phyloP scores from a whole-genome alignment of 1,139 yeast genomes.

The Lodderomyces margitis region DNA sequence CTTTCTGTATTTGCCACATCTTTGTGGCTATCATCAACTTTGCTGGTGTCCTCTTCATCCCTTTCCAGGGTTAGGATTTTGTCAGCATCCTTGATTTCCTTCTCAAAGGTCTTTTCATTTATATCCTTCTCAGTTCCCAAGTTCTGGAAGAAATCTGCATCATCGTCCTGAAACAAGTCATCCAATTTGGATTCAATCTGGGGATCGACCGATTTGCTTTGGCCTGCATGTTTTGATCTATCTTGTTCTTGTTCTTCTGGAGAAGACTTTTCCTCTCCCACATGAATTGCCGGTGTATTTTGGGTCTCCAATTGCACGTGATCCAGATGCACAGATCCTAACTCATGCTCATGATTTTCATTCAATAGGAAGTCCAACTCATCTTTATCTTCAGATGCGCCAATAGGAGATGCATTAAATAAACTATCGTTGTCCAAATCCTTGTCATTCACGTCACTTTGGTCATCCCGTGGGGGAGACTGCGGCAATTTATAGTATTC shows the following conservation, averaged over 20 bases:
- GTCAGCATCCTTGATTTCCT: neutral
- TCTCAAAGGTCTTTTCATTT: neutral
- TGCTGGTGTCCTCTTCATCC: too few relatives aligned
- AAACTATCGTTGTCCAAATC: constrained; percentile 5
- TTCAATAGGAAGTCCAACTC: constrained; percentile 3
- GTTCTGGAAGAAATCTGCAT: constrained; percentile 4
- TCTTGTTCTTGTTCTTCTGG: neutral
- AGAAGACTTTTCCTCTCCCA: neutral
- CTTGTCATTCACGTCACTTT: neutral
- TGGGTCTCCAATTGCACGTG: neutral
- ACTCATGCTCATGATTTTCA: neutral
- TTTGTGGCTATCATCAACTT: too few relatives aligned
- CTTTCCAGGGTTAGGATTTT: too few relatives aligned
- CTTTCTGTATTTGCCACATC: too few relatives aligned
- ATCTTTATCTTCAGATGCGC: neutral
- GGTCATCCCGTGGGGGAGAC: neutral
- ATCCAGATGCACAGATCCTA: neutral
- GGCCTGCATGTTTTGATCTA: neutral
- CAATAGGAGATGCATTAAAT: constrained; percentile 5
- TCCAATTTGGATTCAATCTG: constrained; percentile 2
- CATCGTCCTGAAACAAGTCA: constrained; percentile 9
- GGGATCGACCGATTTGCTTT: neutral
- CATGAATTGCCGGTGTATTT: neutral
- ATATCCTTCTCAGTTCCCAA: neutral
- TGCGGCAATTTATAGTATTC: neutral